Evolutionary conservation across 2,329 filamentous ascomycete species (phyloP).

Genomic region (Trichoderma simmonsii): DNA sequence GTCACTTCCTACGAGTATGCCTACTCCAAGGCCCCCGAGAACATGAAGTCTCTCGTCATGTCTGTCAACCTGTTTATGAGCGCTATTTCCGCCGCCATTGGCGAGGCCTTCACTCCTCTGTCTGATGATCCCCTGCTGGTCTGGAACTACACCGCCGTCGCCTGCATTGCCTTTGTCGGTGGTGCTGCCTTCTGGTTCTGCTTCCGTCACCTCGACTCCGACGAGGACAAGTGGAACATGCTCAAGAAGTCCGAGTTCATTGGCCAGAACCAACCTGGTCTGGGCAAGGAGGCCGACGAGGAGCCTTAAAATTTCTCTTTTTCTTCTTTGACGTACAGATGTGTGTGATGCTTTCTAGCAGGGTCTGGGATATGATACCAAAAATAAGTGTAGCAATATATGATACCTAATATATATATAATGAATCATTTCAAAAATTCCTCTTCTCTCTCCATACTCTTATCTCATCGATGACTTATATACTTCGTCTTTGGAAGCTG

Average conservation of each 20-base stretch:
- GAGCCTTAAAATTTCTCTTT: neutral
- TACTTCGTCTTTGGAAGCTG: neutral
- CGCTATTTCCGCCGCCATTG: slow-evolving; percentile 65
- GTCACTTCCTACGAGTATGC: slow-evolving; percentile 69
- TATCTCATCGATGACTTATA: no score
- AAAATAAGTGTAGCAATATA: slow-evolving; percentile 12
- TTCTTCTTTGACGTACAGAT: neutral
- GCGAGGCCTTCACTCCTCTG: slow-evolving; percentile 64
- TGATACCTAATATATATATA: slow-evolving; percentile 11
- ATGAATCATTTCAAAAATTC: neutral
- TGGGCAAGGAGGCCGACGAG: slow-evolving; percentile 25
- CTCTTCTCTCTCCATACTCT: neutral
- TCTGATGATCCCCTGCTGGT: slow-evolving; percentile 63
- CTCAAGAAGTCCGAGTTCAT: slow-evolving; percentile 45
- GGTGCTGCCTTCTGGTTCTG: slow-evolving; percentile 66
- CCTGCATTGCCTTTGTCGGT: slow-evolving; percentile 60
- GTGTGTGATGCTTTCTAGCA: neutral
- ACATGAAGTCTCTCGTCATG: slow-evolving; percentile 76
- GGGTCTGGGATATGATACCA: slow-evolving; percentile 18
- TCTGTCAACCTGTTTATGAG: slow-evolving; percentile 68
- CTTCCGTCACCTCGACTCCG: slow-evolving; percentile 61
- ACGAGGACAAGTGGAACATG: slow-evolving; percentile 69
- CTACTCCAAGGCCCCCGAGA: slow-evolving; percentile 72
- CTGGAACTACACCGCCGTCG: slow-evolving; percentile 68
- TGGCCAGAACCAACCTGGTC: slow-evolving; percentile 38